phyloP scores from a whole-genome alignment of 495 filamentous ascomycete genomes.

The Xylaria telfairii region DNA sequence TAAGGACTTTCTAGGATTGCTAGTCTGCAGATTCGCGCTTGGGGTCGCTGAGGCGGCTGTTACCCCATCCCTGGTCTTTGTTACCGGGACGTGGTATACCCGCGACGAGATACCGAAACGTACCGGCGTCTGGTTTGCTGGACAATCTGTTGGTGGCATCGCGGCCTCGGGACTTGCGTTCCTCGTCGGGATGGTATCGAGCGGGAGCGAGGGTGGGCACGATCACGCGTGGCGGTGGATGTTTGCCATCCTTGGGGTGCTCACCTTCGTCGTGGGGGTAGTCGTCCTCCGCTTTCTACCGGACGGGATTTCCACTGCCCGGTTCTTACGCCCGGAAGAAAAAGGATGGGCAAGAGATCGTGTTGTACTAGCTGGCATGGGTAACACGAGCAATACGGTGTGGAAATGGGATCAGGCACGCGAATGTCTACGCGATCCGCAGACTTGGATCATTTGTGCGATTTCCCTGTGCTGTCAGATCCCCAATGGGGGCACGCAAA shows the following conservation, averaged over 20 bases:
- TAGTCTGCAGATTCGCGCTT: conserved; percentile 59
- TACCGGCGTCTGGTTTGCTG: conserved; percentile 49
- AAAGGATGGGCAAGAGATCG: conserved; percentile 41
- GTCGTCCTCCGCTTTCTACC: conserved; percentile 42
- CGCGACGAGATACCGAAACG: conserved; percentile 45
- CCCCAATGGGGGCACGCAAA: conserved; percentile 52
- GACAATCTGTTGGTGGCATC: conserved; percentile 46
- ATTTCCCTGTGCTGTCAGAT: conserved; percentile 50
- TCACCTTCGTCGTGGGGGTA: conserved; percentile 40
- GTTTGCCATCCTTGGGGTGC: conserved; percentile 44
- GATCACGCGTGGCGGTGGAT: conserved; percentile 41
- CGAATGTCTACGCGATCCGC: conserved; percentile 50
- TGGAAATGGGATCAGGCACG: conserved; percentile 46
- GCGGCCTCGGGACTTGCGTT: conserved; percentile 53
- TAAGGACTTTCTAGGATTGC: conserved; percentile 70
- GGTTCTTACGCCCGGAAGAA: conserved; percentile 39
- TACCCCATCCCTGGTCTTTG: conserved; percentile 44
- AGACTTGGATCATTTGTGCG: conserved; percentile 50
- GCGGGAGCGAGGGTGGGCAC: background rate
- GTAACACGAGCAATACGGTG: conserved; percentile 39
- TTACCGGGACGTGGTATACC: conserved; percentile 46
- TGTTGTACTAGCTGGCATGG: conserved; percentile 44
- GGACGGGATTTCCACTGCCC: conserved; percentile 37
- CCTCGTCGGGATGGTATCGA: conserved; percentile 42
- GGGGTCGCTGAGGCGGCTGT: conserved; percentile 60